Conservation (phyloP, 306 rosid species). For the Fragaria nilgerrensis region DNA sequence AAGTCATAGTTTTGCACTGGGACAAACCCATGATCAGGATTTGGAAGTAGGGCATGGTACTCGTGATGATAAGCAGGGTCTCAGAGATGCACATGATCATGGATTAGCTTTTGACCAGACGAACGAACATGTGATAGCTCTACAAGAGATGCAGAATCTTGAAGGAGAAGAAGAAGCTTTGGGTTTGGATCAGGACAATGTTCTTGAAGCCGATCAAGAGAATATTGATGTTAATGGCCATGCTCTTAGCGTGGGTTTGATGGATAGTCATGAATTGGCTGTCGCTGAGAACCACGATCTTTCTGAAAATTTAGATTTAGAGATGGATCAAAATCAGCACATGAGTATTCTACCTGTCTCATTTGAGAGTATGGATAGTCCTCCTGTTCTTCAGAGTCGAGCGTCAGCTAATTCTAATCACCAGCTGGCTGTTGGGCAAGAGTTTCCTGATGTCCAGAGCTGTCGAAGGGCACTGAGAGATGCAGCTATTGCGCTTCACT, state of each 20-base stretch:
- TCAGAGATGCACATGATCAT: slow-evolving; percentile 27
- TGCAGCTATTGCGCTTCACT: slow-evolving; percentile 52
- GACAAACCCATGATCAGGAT: slow-evolving; percentile 18
- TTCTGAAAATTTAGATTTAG: slow-evolving; percentile 39
- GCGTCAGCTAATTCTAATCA: slow-evolving; percentile 16
- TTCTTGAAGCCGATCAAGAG: slow-evolving; percentile 25
- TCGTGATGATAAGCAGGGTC: slow-evolving; percentile 16
- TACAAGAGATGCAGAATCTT: slow-evolving; percentile 31
- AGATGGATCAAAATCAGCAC: slow-evolving; percentile 42
- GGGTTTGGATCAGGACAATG: slow-evolving; percentile 25
- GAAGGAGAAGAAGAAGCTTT: slow-evolving; percentile 25
- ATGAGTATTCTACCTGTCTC: slow-evolving; percentile 28
- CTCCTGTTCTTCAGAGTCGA: slow-evolving; percentile 41
- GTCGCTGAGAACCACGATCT: slow-evolving; percentile 35
- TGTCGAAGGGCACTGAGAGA: slow-evolving; percentile 61
- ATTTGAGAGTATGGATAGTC: slow-evolving; percentile 6
- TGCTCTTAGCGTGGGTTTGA: slow-evolving; percentile 30
- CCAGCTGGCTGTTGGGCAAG: slow-evolving; percentile 51
- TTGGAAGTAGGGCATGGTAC: slow-evolving; percentile 25
- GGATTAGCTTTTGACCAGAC: slow-evolving; percentile 21
- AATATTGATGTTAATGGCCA: slow-evolving; percentile 24
- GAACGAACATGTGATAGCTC: slow-evolving; percentile 27
- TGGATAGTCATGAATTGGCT: slow-evolving; percentile 38
- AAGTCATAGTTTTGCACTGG: slow-evolving; percentile 14
- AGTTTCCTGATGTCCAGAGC: slow-evolving; percentile 52